A percentile compares a stretch with the other conserved stretches of the same genome.
Conservation (phyloP, 768 basidiomycete species). For the Boletus pseudo-olivaceus region DNA sequence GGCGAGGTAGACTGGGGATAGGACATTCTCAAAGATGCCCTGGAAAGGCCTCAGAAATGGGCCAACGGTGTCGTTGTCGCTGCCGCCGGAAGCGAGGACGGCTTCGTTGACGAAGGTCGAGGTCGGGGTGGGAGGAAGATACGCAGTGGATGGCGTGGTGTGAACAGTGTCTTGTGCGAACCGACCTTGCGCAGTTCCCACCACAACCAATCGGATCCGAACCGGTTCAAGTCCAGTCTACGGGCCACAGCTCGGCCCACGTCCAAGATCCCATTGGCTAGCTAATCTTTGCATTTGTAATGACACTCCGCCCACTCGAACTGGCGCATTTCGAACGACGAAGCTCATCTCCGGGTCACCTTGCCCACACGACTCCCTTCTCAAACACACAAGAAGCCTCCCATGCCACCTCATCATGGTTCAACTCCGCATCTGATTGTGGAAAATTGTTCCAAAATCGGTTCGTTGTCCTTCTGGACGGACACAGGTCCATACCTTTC, state of each 20-base stretch:
- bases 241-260: too few species aligned
- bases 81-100: constrained; percentile 4
- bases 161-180: constrained; percentile 20
- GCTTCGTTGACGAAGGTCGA: constrained; percentile 1
- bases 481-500: neutral
- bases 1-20: constrained; percentile 57
- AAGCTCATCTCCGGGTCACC: constrained; percentile 10
- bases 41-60: constrained; percentile 9
- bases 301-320: neutral
- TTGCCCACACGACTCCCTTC: neutral
- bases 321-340: neutral
- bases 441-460: constrained; percentile 9
- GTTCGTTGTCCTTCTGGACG: neutral
- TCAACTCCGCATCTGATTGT: constrained; percentile 1
- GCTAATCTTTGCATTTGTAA: neutral
- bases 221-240: constrained; percentile 14
- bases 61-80: constrained; percentile 19
- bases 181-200: constrained; percentile 23
- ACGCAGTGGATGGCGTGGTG: constrained; percentile 7
- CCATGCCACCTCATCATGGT: constrained; percentile 3
- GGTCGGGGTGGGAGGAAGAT: constrained; percentile 4
- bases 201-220: constrained; percentile 19
- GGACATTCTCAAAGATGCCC: constrained; percentile 32
- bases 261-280: neutral
- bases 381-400: neutral